Evolutionary conservation across 495 filamentous ascomycete genomes (phyloP).

Genomic region (Tricharina praecox): DNA sequence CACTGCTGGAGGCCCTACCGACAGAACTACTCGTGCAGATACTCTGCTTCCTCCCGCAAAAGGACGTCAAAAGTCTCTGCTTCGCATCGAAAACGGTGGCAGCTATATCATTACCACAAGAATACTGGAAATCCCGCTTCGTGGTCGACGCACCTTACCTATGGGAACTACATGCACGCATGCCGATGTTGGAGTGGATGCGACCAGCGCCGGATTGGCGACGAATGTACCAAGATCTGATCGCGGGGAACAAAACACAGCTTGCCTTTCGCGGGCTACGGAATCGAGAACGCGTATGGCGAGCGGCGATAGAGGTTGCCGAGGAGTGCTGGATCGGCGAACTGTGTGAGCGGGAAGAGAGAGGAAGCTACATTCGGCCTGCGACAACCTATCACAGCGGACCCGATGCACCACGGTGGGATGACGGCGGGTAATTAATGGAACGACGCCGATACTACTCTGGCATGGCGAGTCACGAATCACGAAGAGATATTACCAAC

Average conservation of each 20-base stretch:
- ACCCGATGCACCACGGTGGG: not conserved
- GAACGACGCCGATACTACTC: no score
- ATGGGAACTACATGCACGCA: not conserved
- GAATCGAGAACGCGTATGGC: not conserved
- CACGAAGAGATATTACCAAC: no score
- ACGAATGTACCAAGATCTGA: not conserved
- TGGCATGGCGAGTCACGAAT: no score
- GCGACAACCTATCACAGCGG: not conserved
- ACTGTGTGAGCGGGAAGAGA: not conserved
- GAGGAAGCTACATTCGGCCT: not conserved
- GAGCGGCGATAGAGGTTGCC: not conserved
- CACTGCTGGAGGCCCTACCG: not conserved
- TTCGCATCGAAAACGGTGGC: not conserved
- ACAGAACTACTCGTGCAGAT: not conserved
- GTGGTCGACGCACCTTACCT: not conserved
- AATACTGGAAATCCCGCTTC: not conserved
- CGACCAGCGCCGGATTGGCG: not conserved
- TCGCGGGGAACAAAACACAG: not conserved
- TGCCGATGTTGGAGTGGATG: not conserved
- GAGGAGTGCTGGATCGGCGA: not conserved
- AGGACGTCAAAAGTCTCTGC: not conserved
- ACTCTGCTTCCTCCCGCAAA: not conserved
- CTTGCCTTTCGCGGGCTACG: not conserved
- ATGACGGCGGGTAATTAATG: no score
- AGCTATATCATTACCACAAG: not conserved